Conservation (phyloP, 768 basidiomycete genomes). For the Erythrobasidium yunnanense region DNA sequence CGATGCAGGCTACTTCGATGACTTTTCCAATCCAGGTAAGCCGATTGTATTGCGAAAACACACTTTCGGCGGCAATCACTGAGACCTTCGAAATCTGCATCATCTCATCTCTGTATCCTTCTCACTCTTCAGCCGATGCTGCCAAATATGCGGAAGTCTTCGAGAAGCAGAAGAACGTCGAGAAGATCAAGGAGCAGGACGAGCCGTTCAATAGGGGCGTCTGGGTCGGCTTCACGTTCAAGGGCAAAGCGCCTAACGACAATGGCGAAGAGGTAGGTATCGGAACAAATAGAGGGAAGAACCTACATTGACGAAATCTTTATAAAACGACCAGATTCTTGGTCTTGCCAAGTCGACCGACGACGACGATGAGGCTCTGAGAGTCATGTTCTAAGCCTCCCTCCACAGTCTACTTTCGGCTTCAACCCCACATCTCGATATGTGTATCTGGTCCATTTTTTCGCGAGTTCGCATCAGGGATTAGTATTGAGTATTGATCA, state of each 20-base stretch:
- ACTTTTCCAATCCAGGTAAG: constrained; percentile 25
- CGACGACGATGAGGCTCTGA: constrained; percentile 8
- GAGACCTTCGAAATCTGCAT: no score
- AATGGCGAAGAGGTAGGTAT: neutral
- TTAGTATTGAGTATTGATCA: neutral
- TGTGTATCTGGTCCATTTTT: no score
- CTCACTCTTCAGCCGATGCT: constrained; percentile 69
- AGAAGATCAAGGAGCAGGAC: constrained; percentile 77
- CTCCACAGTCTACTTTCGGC: neutral
- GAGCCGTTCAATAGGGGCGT: constrained; percentile 44
- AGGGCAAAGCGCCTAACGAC: neutral
- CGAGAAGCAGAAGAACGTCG: constrained; percentile 92
- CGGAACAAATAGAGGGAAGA: no score
- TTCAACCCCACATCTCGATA: no score
- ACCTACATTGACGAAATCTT: no score
- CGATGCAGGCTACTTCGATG: constrained; percentile 47
- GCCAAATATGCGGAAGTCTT: constrained; percentile 96
- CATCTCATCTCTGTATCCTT: no score
- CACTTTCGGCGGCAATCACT: no score
- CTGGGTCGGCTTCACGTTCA: constrained; percentile 40
- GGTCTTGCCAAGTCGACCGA: neutral
- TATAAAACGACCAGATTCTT: no score
- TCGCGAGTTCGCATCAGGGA: no score
- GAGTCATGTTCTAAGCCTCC: constrained; percentile 19
- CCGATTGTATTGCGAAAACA: no score